Conservation (phyloP, 1,139 yeast species). For the Williopsis jadinii region DNA sequence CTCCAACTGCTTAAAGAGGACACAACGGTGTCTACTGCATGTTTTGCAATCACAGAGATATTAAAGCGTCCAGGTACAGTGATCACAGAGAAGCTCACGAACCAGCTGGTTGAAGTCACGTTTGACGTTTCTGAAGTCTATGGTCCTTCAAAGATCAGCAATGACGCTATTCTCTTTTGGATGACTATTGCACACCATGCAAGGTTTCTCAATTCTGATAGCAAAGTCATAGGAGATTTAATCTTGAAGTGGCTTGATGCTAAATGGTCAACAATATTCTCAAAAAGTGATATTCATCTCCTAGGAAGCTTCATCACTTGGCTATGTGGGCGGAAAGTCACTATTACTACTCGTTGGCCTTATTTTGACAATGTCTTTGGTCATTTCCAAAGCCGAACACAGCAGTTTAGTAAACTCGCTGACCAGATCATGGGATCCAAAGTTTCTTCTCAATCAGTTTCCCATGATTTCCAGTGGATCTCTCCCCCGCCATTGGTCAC, state of each 20-base stretch:
- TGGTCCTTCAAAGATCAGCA: conserved; percentile 46
- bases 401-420: conserved; percentile 1
- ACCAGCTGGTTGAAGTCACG: conserved; percentile 40
- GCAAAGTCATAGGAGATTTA: conserved; percentile 20
- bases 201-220: conserved; percentile 25
- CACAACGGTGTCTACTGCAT: conserved; percentile 24
- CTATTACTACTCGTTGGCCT: too few relatives aligned
- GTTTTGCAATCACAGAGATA: conserved; percentile 24
- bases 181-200: conserved; percentile 33
- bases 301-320: conserved; percentile 32
- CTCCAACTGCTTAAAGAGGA: conserved; percentile 39
- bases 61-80: conserved; percentile 17
- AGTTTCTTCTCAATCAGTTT: background rate
- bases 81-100: conserved; percentile 32
- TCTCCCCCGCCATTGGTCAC: background rate
- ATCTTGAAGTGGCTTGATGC: conserved; percentile 42
- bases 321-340: conserved; percentile 28
- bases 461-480: background rate
- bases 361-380: conserved; percentile 6
- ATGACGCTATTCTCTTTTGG: conserved; percentile 52
- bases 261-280: conserved; percentile 28
- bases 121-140: conserved; percentile 48
- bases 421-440: conserved; percentile 6
- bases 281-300: background rate
- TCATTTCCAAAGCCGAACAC: conserved; percentile 2